phyloP scores from a whole-genome alignment of 257 asterid species.

The Solanum boliviense region DNA sequence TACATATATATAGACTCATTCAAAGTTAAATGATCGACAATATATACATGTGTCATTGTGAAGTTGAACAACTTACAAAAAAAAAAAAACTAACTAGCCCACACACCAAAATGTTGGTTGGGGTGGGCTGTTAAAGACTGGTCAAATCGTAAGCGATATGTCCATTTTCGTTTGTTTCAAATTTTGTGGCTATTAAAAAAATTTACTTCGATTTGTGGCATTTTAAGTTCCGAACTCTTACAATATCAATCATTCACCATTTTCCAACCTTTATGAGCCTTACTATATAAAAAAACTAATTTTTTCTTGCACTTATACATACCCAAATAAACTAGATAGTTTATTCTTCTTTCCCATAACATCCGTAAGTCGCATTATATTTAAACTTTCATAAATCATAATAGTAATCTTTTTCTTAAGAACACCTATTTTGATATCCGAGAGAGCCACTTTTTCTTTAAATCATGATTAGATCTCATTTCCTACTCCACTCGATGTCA shows the following conservation, averaged over 20 bases:
- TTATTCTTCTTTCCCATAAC: neutral
- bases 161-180: neutral
- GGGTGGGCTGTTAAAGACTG: neutral
- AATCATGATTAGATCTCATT: neutral
- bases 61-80: too few relatives aligned
- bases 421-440: too few relatives aligned
- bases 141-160: neutral
- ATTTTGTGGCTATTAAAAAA: neutral
- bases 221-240: too few relatives aligned
- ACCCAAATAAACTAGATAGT: neutral
- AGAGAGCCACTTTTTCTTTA: neutral
- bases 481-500: neutral
- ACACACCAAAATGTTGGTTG: neutral
- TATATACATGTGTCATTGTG: too few relatives aligned
- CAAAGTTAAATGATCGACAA: neutral
- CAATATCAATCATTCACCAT: neutral
- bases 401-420: too few relatives aligned
- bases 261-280: neutral
- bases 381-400: neutral
- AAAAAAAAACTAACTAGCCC: neutral
- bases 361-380: too few relatives aligned
- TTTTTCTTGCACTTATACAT: neutral
- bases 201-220: neutral
- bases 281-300: too few relatives aligned
- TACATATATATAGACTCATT: neutral